These are phyloP conservation scores for Lactarius hatsudake DNA, from an alignment of 768 basidiomycete species.

Conservation along the genomic window DNA sequence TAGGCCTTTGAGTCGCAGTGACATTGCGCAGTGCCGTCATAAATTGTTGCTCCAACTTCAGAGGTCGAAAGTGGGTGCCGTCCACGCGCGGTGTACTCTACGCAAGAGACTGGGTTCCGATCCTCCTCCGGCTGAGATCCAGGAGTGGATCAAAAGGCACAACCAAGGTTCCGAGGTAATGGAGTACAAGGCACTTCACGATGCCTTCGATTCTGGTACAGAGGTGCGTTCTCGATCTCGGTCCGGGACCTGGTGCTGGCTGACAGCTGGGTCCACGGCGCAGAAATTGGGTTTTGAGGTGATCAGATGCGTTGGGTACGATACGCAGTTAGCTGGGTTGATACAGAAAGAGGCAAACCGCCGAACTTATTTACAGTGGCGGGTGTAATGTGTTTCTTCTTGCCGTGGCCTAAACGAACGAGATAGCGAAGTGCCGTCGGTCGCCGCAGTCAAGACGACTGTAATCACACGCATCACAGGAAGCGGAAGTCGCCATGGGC, in stretches of 20 bases:
- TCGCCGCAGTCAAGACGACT: too few species aligned
- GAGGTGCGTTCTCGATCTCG: conserved; percentile 3
- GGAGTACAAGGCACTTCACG: not conserved
- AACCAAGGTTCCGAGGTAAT: not conserved
- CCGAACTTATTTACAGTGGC: not conserved
- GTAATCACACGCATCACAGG: too few species aligned
- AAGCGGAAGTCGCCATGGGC: too few species aligned
- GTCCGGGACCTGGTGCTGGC: not conserved
- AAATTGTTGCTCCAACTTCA: fast-evolving
- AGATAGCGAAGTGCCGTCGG: too few species aligned
- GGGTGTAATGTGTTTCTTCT: not conserved
- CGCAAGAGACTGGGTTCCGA: not conserved
- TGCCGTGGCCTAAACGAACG: not conserved
- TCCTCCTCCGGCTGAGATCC: not conserved
- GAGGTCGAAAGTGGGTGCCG: not conserved
- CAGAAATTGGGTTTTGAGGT: conserved; percentile 1
- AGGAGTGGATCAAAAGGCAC: not conserved
- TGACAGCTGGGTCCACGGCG: not conserved
- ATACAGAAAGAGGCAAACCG: not conserved
- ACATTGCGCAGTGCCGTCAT: not conserved
- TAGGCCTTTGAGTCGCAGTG: not conserved
- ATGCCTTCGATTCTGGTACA: not conserved
- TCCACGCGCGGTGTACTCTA: not conserved
- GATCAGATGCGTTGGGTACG: not conserved
- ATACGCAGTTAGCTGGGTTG: not conserved